Base-by-base conservation (phyloP, 805 yeast genomes). In the Starmerella roubikii region DNA sequence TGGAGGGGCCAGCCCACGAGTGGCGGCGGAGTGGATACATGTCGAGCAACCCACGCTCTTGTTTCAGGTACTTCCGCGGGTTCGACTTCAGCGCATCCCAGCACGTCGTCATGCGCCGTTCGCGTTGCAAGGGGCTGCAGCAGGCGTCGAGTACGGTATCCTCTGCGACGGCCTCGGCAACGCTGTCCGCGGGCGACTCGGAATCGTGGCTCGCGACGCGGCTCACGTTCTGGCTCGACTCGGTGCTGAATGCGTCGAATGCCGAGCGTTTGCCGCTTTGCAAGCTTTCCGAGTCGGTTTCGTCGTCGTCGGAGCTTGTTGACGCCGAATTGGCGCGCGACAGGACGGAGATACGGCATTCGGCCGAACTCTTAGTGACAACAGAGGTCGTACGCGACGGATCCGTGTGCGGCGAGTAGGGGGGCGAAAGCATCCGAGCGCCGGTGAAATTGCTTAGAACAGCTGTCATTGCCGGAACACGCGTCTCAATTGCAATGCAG, bases 361-460 rank as follows among this genome's bases (percentile, higher is more conserved):
- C n/a, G n/a, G n/a, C n/a, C n/a, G n/a, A n/a, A n/a, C n/a, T n/a
- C n/a, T n/a, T n/a, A n/a, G n/a, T n/a, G n/a, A n/a, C n/a, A n/a
- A n/a, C n/a, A n/a, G n/a, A n/a, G n/a, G n/a, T n/a, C n/a, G n/a
- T n/a, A 11, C 7, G 16, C 30, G 24, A 30, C 42, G 31, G 45
- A 31, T 45, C 54, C 12, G 54, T 52, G 30, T 46, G 50, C 7
- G 59, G 58, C 27, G 59, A 55, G 33, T 53, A 44, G 3, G 59
- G 59, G n/a, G 59, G 59, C 19, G 59, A 55, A 12, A 54, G 51
- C 55, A 55, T 55, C 20, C 54, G 35, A 17, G 36, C 37, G 33
- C 29, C 30, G 15, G 33, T n/a, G 16, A 17, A 19, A n/a, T 9
- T 11, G 10, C 10, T 30, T 4, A 11, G 24, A 30, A 29, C 31